These are phyloP conservation scores for Russula earlei DNA, from an alignment of 768 basidiomycete genomes.

Conservation along the genomic window DNA sequence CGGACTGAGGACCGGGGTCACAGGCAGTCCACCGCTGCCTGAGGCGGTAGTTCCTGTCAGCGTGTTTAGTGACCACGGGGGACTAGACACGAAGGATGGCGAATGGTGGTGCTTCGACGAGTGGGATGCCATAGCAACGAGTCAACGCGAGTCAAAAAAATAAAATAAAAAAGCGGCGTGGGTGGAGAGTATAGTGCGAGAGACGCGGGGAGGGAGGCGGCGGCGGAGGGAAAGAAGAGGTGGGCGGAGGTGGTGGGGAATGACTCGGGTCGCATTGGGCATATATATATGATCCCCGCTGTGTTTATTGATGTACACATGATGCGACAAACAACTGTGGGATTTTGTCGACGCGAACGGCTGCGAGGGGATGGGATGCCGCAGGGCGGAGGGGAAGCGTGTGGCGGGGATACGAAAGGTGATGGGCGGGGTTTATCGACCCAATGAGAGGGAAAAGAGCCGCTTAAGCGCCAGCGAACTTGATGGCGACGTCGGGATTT, in stretches of 20 bases:
- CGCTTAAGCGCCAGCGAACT: background rate
- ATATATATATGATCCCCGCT: conserved; percentile 1
- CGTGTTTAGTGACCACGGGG: conserved; percentile 16
- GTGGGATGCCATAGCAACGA: background rate
- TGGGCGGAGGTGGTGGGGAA: background rate
- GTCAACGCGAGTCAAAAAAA: conserved; percentile 16
- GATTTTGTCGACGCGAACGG: too few relatives aligned
- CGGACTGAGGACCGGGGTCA: conserved; percentile 9
- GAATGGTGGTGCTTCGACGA: background rate
- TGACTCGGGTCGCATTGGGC: background rate
- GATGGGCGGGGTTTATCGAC: background rate
- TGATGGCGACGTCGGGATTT: conserved; percentile 1
- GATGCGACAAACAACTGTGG: background rate
- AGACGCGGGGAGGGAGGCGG: background rate
- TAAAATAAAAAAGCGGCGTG: too few relatives aligned
- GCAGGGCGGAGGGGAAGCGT: conserved; percentile 1
- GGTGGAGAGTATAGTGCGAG: too few relatives aligned
- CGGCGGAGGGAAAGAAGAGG: background rate
- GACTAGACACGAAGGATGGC: conserved; percentile 14
- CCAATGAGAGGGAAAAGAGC: background rate
- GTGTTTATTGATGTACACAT: conserved; percentile 1
- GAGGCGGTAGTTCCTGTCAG: conserved; percentile 12
- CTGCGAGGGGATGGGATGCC: background rate
- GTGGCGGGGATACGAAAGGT: background rate
- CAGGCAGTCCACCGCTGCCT: background rate